Evolutionary conservation across 164 flowering plant species (phyloP), one percentile per base, ranked within the genome.

Genomic region (Macadamia tetraphylla): DNA sequence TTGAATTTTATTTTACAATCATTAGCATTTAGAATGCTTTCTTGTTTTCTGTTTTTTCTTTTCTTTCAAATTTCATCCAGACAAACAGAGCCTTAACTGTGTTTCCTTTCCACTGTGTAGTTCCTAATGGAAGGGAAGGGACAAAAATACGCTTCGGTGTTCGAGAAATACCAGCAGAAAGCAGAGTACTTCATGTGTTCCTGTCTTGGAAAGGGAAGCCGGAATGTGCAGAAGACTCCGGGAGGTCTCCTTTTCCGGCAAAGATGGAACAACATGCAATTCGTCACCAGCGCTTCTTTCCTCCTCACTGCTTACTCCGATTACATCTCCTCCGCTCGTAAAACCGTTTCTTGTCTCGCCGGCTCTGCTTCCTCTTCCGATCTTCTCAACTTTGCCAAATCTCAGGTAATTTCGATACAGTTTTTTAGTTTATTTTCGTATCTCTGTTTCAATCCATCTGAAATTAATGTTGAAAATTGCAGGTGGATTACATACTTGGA

Each of bases 241-340:
- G 96, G 96, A 6, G 98, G 98, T n/a, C 83, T 92, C 15, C 80
- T 92, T 46, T 92, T 81, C 84, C 72, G 84, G 1, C 96, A 90
- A 77, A 76, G 86, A 46, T 92, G 96, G 98, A 92, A 90, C 91
- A 90, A 90, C 73, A 44, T 94, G 85, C 97, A 94, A 74, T 92
- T 90, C 60, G 96, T 90, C 1, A 87, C 98, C 3, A 84, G 90
- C 58, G 88, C 98, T 14, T 85, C 96, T 1, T 90, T 90, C 82
- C 78, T 90, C 3, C 74, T 84, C 13, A 81, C 91, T 1, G 90
- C 85, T 60, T 92, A 92, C 82, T 88, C 98, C 10, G 98, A 92
- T 67, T 86, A 86, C 29, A 82, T 90, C 8, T 15, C 91, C 12
- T 83, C 90, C 17, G 72, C 92, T 18, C 73, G 88, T 1, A 77